These are phyloP conservation scores for Westerdykella aurantiaca DNA, from an alignment of 2,329 filamentous ascomycete genomes.

Conservation along the genomic window DNA sequence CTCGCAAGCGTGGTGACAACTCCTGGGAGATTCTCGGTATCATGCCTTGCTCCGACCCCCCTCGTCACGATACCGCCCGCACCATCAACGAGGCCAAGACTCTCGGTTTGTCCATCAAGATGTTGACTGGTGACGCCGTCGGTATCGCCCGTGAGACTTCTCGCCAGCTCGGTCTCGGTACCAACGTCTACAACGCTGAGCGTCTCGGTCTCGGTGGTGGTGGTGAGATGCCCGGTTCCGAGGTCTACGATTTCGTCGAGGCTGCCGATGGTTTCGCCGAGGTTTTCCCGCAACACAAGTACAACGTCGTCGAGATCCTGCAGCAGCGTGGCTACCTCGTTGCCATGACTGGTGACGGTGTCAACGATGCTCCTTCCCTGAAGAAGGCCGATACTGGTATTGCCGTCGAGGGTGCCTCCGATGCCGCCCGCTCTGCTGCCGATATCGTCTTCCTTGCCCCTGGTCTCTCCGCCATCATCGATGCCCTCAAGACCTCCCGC, in stretches of 20 bases:
- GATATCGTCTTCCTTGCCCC: slow-evolving; percentile 93
- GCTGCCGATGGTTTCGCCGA: slow-evolving; percentile 92
- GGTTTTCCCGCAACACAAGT: slow-evolving; percentile 94
- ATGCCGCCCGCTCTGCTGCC: slow-evolving; percentile 83
- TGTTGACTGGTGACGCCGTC: slow-evolving; percentile 92
- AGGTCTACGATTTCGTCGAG: slow-evolving; percentile 93
- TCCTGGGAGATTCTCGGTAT: slow-evolving; percentile 90
- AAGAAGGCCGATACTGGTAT: slow-evolving; percentile 97
- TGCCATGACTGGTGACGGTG: slow-evolving; percentile 94
- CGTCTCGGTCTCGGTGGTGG: slow-evolving; percentile 83
- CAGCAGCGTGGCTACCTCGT: slow-evolving; percentile 90
- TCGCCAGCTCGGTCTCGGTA: slow-evolving; percentile 83
- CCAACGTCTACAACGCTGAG: slow-evolving; percentile 91
- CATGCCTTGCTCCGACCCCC: slow-evolving; percentile 89
- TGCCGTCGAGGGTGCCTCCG: slow-evolving; percentile 85
- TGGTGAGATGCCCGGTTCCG: slow-evolving; percentile 87
- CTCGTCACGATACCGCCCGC: slow-evolving; percentile 82
- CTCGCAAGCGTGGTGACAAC: slow-evolving; percentile 76
- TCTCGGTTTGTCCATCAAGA: slow-evolving; percentile 87
- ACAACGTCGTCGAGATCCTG: slow-evolving; percentile 87
- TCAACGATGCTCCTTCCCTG: slow-evolving; percentile 87
- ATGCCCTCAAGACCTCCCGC: slow-evolving; percentile 85
- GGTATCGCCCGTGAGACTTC: slow-evolving; percentile 90
- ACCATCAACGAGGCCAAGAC: slow-evolving; percentile 86
- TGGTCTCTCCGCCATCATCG: slow-evolving; percentile 86